These are phyloP conservation scores for Panicum hallii DNA, from an alignment of 202 grass and related monocot species.

Conservation along the genomic window DNA sequence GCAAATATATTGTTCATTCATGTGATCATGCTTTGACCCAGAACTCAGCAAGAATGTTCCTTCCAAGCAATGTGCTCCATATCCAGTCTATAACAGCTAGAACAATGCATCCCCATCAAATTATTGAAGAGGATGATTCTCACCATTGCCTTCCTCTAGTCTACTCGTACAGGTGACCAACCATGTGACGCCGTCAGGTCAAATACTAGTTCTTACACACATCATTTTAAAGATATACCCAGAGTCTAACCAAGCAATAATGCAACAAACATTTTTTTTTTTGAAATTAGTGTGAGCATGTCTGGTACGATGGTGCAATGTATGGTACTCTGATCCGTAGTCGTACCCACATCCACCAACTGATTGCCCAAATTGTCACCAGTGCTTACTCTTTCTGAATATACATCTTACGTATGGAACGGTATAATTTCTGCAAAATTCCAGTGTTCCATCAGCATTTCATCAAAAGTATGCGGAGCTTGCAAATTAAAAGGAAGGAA, in stretches of 20 bases:
- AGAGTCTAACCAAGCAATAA: conserved; percentile 17
- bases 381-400: background rate
- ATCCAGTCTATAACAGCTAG: conserved; percentile 4
- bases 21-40: conserved; percentile 12
- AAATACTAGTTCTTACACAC: conserved; percentile 27
- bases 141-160: conserved; percentile 9
- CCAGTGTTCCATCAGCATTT: background rate
- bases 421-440: background rate
- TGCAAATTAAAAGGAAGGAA: background rate
- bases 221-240: background rate
- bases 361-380: background rate
- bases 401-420: background rate
- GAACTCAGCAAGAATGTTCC: conserved; percentile 27
- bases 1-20: background rate
- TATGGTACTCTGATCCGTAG: background rate
- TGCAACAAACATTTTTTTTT: background rate
- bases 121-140: conserved; percentile 33
- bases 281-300: background rate
- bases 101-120: conserved; percentile 21
- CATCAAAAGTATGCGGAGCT: background rate
- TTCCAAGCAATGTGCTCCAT: conserved; percentile 27
- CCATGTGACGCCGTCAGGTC: conserved; percentile 29
- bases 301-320: conserved; percentile 10
- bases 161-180: conserved; percentile 19
- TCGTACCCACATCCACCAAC: conserved; percentile 36